Base-by-base conservation (phyloP, 345 rosid genomes). In the Eucalyptus camaldulensis region DNA sequence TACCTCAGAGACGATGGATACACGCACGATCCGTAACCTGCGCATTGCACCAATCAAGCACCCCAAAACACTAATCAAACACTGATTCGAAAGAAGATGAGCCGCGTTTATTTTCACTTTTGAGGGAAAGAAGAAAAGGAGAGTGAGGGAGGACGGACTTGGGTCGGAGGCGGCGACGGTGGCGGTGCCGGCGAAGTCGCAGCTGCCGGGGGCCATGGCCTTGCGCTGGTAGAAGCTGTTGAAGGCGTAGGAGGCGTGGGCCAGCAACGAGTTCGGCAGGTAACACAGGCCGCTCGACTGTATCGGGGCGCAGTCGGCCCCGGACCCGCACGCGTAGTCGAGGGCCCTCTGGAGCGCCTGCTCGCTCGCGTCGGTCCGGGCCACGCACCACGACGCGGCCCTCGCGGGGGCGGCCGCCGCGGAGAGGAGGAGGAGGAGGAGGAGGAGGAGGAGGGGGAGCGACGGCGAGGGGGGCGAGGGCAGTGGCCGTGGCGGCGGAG, bases 11-110 rank as follows among this genome's bases (percentile, higher is more conserved):
- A 93, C 17, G 93, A 89, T 47, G 94, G 94, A 85, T 93, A 93
- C 87, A 91, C 91, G n/a, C 94, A 93, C 44, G 94, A 93, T 87
- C 94, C 94, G 54, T 92, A 93, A 89, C 94, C 94, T 93, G 50
- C 87, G 81, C 83, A 62, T 67, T 60, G 69, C 69, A 62, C 69
- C 69, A 62, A 62, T 62, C 31, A 62, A 62, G 69, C 29, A 33
- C 47, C 29, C 29, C 33, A 45, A 85, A 13, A 85, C 19, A 22
- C 51, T 31, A 33, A 85, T 85, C 31, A 33, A 85, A 45, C 49
- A 85, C 47, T 24, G 44, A 45, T 19, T n/a, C 8, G 51, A 13
- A 17, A 87, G 5, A 22, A 40, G 19, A 88, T 3, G 37, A 88
- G 19, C 56, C 49, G 4, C 7, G 53, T 5, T 24, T 85, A 27